Base-by-base conservation (phyloP, 169 alveolate genomes). In the Plasmodium relictum region DNA sequence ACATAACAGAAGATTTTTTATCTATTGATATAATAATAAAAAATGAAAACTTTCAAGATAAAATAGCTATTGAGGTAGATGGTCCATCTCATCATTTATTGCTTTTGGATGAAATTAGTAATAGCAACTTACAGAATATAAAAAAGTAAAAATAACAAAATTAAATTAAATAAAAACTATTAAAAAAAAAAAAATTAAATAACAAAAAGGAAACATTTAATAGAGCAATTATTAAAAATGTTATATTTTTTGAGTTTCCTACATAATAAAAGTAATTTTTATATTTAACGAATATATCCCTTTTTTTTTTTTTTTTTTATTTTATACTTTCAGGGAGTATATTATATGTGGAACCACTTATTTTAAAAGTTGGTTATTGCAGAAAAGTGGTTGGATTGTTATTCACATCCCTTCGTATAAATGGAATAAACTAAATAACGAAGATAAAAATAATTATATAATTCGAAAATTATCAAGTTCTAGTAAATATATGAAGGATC, bases 11-110 rank as follows among this genome's bases (percentile, higher is more conserved):
- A 65, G 92, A 86, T 59, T 44, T 86, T 8, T 86, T 86, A 50
- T 41, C 69, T 4, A 44, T 86, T n/a, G 92, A 86, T 52, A 70
- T 86, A 65, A 56, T 20, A 63, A 70, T 86, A 59, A 72, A 31
- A 50, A 41, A 20, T 37, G 71, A 68, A 26, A n/a, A 37, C 5
- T 22, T 16, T 9, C 45, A 48, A 20, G 63, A 86, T 31, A 86
- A 71, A 56, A 41, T 86, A 16, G 92, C 92, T 24, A 73, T 86
- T 24, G 92, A 86, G 65, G 58, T 86, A 14, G 92, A 86, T 39
- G 92, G 92, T 41, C 92, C 92, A 7, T 86, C 92, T n/a, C 92
- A 86, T 44, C 92, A 86, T 59, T 50, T 86, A 52, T 50, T 86
- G 12, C 61, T 44, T 45, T n/a, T 86, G 72, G 66, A 61, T 41